Evolutionary conservation across 1,284 basidiomycete species (phyloP), one percentile per base, ranked within the genome.

Genomic region (Gymnopus androsaceus): DNA sequence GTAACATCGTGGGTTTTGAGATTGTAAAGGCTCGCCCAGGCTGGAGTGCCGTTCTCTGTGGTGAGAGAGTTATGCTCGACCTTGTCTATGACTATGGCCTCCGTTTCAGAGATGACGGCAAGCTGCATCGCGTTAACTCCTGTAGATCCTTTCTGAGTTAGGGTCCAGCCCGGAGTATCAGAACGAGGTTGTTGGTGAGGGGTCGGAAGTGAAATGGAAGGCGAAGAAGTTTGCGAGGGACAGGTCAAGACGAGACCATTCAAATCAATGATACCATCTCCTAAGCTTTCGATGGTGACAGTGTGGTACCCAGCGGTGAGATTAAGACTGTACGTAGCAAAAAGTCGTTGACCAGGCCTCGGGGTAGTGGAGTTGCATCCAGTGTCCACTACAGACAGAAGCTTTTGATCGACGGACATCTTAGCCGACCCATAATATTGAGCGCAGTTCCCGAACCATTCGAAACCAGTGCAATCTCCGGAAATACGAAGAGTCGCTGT

Each of bases 71-170:
- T 94, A 67, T 91, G 87, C 67, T 93, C 90, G 15, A 92, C 89
- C 71, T 92, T 93, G 78, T 93, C 91, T 36, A 93, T 67, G 57
- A 93, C 78, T 55, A 92, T 70, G 15, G 83, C 88, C 62, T 88
- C 85, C n/a, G 78, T 81, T 19, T 81, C 66, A 3, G 88, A 91
- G 58, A 92, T 79, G 58, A 94, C 74, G 3, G 77, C 76, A 51
- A 92, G 68, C 67, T 93, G 90, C 91, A 93, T 92, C 2, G 90
- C 92, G 53, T 83, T 74, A 12, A 93, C 87, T n/a, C 91, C 91
- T 12, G 88, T 90, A 14, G 79, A 76, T 6, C 91, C 88, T 51
- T 79, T 73, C 66, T 87, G 82, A 30, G 63, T 63, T 38, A 85
- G 64, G 3, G 72, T 72, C 84, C 84, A 85, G 23, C 60, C 56